Evolutionary conservation across 306 rosid genomes (phyloP), one percentile per base, ranked within the genome.

Genomic region (Ammopiptanthus mongolicus): DNA sequence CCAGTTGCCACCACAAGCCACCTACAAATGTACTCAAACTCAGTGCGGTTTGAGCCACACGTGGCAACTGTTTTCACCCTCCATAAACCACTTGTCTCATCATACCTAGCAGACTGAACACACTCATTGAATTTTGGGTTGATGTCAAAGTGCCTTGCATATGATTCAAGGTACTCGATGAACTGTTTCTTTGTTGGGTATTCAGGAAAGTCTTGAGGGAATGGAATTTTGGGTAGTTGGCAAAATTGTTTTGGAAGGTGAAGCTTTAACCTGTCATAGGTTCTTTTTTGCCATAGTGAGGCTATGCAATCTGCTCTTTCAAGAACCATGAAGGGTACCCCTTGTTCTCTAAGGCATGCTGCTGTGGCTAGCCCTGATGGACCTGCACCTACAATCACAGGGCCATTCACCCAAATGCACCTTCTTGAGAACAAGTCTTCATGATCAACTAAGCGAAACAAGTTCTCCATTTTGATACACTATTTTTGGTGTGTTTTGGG

Each of bases 1-100:
- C 99, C 99, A 0, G 99, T 95, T 53, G 99, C 99, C 14, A 90
- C 97, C 3, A 95, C 88, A 0, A 95, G 91, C 97, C 97, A 95
- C 73, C 84, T 46, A 79, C 90, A 87, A 71, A 95, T 85, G 80
- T 92, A 92, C 87, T 95, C 99, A 29, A 86, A 71, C 73, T 88
- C 96, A 0, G 74, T 29, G 0, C 71, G 72, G 46, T 7, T 34
- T 0, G 82, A 25, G 66, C 80, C 80, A 2, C 5, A 9, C 1
- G 85, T 58, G 6, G 91, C 67, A 23, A 82, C 69, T 0, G 96
- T 90, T 60, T 84, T 88, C 8, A 92, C 87, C 17, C 93, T 66
- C 99, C 99, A 95, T 6, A 95, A 8, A 0, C 93, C 96, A 12
- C 87, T 87, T 3, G 93, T 95, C 5, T 90, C 82, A 10, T 95